These are phyloP conservation scores for Suhomyces taliae DNA, from an alignment of 1,139 yeast genomes.

Conservation along the genomic window DNA sequence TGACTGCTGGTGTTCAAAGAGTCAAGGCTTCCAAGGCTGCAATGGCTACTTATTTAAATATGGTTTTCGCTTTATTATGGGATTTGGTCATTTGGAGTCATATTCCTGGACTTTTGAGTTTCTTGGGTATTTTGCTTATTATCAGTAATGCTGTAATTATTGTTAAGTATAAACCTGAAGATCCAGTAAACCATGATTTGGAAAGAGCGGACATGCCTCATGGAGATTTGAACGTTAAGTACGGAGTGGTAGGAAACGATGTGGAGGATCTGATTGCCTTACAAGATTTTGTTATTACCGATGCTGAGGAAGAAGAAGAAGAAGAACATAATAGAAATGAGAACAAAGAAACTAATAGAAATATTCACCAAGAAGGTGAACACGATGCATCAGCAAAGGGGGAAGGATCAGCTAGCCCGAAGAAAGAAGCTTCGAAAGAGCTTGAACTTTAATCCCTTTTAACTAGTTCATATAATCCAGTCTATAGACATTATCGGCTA, in stretches of 20 bases:
- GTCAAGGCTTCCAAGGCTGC: conserved; percentile 80
- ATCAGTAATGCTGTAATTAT: conserved; percentile 65
- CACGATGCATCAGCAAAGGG: too few relatives aligned
- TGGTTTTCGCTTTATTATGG: conserved; percentile 79
- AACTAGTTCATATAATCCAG: too few relatives aligned
- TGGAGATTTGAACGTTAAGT: conserved; percentile 4
- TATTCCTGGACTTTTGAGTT: conserved; percentile 67
- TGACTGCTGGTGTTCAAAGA: conserved; percentile 82
- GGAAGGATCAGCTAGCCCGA: too few relatives aligned
- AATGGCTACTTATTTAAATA: conserved; percentile 70
- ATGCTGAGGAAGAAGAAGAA: conserved; percentile 17
- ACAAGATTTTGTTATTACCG: conserved; percentile 19
- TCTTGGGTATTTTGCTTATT: conserved; percentile 68
- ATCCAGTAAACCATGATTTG: conserved; percentile 4
- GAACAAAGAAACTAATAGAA: neutral
- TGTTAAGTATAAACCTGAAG: conserved; percentile 49
- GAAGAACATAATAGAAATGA: neutral
- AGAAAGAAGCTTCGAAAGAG: too few relatives aligned
- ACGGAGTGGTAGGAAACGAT: conserved; percentile 6
- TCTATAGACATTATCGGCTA: too few relatives aligned
- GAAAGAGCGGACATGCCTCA: conserved; percentile 3
- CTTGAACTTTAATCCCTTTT: too few relatives aligned
- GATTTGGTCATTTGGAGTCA: conserved; percentile 73
- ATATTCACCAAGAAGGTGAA: too few relatives aligned
- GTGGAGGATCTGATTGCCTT: conserved; percentile 17